Base-by-base conservation (phyloP, 139 green algal species). In the Micractinium sp. region DNA sequence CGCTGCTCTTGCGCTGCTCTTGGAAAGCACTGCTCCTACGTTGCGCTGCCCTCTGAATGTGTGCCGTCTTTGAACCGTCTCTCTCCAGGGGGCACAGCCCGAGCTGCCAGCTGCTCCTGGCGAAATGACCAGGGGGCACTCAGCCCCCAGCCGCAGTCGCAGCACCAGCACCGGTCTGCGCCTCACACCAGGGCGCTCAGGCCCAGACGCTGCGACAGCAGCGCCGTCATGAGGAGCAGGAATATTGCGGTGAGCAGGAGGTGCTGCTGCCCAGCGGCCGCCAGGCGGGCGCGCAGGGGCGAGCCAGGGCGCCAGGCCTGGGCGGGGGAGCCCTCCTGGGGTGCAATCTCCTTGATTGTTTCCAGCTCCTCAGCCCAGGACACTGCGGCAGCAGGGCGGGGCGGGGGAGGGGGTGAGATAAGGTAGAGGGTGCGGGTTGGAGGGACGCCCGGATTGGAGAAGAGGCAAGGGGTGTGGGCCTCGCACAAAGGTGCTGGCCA, bases 321-420 rank as follows among this genome's bases (percentile, higher is more conserved):
- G 23, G 56, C 75, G 14, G 77, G 67, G 14, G 71, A 38, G 5
- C 33, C n/a, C 33, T 38, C n/a, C 38, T 84, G 71, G 1, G 81
- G 53, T 36, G 29, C 35, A 31, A 91, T 89, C 35, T 91, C 90
- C 35, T 84, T 82, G 2, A 91, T 67, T 13, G 25, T 81, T 36
- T 87, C 83, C 39, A 92, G 85, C 53, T 88, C 78, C 41, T 91
- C 87, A 1, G 90, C 85, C 90, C 90, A 92, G 0, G 90, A 92
- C 53, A 91, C 90, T 89, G 85, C 85, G 67, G 82, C 31, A 35
- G 7, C 35, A 14, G 9, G 38, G 69, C 3, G 20, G 25, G 82
- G 20, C 31, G 82, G 36, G 25, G 39, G 0, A 19, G 29, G 27
- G n/a, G n/a, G n/a, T n/a, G n/a, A n/a, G n/a, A n/a, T n/a, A n/a